A percentile compares a stretch with the other conserved stretches of the same genome.
Conservation (phyloP, 2,329 filamentous ascomycete genomes). For the Pseudocercospora vitis region DNA sequence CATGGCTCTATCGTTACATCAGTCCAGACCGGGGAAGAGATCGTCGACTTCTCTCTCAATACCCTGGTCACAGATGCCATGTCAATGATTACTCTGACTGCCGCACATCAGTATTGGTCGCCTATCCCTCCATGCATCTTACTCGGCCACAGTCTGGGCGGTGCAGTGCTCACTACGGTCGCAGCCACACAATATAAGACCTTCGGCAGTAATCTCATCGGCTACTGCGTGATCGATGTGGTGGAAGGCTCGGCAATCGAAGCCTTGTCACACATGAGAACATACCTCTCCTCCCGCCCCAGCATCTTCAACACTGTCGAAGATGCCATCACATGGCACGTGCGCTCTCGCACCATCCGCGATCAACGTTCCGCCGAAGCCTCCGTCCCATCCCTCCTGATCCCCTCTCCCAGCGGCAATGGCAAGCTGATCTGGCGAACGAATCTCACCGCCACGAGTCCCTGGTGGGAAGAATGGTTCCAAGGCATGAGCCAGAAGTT, state of each 20-base stretch:
- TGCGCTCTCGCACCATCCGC: constrained; percentile 81
- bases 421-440: constrained; percentile 77
- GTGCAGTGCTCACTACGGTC: constrained; percentile 83
- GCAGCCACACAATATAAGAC: constrained; percentile 53
- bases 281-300: constrained; percentile 81
- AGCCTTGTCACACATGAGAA: constrained; percentile 89
- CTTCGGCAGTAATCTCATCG: constrained; percentile 69
- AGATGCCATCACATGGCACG: constrained; percentile 90
- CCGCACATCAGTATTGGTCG: constrained; percentile 69
- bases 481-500: constrained; percentile 85
- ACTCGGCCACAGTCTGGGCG: constrained; percentile 89
- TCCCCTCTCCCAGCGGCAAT: constrained; percentile 37
- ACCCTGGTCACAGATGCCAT: constrained; percentile 73
- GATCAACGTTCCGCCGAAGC: constrained; percentile 80
- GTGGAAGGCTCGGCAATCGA: constrained; percentile 95
- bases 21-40: constrained; percentile 38
- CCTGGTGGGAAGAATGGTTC: constrained; percentile 96
- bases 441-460: constrained; percentile 76
- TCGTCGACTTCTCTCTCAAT: constrained; percentile 68
- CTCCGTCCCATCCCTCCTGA: constrained; percentile 80
- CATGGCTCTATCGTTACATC: constrained; percentile 71
- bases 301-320: constrained; percentile 72
- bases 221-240: constrained; percentile 88
- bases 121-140: constrained; percentile 73
- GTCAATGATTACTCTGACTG: constrained; percentile 65